These are phyloP conservation scores for Collybia sp. DNA, from an alignment of 768 basidiomycete genomes.

Conservation along the genomic window DNA sequence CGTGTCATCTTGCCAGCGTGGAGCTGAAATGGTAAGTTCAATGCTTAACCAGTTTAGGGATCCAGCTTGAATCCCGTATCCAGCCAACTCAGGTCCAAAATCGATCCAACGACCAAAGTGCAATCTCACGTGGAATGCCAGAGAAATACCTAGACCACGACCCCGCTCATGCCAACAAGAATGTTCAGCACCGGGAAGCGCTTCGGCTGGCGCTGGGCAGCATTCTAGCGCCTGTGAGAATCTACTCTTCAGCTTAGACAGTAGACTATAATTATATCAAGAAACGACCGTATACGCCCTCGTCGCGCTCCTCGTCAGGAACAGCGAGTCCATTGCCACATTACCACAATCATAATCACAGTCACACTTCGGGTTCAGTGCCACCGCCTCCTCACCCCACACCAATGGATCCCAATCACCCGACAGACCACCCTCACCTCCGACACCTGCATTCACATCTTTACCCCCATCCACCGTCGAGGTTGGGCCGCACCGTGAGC, in stretches of 20 bases:
- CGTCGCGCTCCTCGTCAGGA: constrained; percentile 45
- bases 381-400: constrained; percentile 19
- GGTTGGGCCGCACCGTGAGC: constrained; percentile 14
- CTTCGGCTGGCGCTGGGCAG: constrained; percentile 55
- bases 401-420: constrained; percentile 18
- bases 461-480: constrained; percentile 15
- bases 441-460: constrained; percentile 1
- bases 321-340: constrained; percentile 42
- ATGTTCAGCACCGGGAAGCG: constrained; percentile 41
- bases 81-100: constrained; percentile 32
- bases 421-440: constrained; percentile 22
- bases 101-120: constrained; percentile 19
- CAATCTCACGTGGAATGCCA: constrained; percentile 9
- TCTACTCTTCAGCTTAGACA: constrained; percentile 5
- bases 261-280: constrained; percentile 14
- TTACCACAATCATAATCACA: constrained; percentile 16
- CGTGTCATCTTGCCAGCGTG: too few species aligned
- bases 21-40: too few species aligned
- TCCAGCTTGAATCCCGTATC: too few species aligned
- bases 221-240: constrained; percentile 54
- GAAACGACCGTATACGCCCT: constrained; percentile 46
- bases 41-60: too few species aligned
- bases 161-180: constrained; percentile 19
- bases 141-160: constrained; percentile 20
- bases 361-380: constrained; percentile 15